Evolutionary conservation across 164 flowering plant species (phyloP), one percentile per base, ranked within the genome.

Genomic region (Brasenia schreberi): DNA sequence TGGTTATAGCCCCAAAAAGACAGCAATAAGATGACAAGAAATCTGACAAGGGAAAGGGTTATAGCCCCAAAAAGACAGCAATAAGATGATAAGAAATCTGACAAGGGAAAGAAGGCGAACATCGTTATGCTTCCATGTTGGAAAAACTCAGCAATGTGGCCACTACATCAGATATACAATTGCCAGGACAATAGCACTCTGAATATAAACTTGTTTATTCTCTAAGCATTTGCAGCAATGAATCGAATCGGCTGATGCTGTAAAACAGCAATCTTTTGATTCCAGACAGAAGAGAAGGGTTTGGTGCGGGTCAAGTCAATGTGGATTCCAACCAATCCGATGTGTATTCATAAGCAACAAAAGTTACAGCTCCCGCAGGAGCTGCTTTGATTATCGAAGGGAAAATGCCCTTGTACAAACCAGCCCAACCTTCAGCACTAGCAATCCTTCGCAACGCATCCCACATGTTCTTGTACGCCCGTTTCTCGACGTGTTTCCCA

Each of bases 301-400:
- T 49, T 9, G 9, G 10, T 49, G 56, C 0, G 56, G 56, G 18
- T 81, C 70, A 75, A 42, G 85, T 85, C 75, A 71, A 72, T 59
- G 71, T 43, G 67, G 90, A 81, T 72, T 88, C 96, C 33, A 92
- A 73, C 97, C 88, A 90, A 18, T 90, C 86, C 14, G 94, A 84
- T 17, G 85, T 73, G 72, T 68, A 74, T 71, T 95, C 99, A 66
- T 85, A 95, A 18, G 89, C 87, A 39, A 92, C 94, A 78, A 95
- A 95, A 39, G 99, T 95, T 44, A 95, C 96, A 59, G 99, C 99
- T 66, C 96, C 96, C 59, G 97, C 94, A 23, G 97, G 97, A 65
- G 99, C 97, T 68, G 99, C 96, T 76, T 95, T 95, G 65, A 95
- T 77, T 14, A 93, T 81, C 19, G 99, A 92, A 2, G 99, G 99